Conservation (phyloP, 345 rosid species). For the Brassica nigra region DNA sequence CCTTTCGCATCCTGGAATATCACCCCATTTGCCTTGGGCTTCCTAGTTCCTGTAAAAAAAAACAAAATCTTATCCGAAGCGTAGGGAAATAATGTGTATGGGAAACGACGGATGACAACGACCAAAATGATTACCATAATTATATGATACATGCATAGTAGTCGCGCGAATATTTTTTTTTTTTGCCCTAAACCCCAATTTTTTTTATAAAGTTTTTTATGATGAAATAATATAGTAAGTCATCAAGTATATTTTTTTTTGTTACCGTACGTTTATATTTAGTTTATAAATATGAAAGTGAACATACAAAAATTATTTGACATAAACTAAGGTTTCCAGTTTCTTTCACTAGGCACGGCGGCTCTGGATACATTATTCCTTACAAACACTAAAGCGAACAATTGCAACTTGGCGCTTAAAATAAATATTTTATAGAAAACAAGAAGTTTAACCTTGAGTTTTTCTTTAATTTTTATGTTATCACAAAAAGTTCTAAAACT, state of each 20-base stretch:
- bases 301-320: too few species aligned
- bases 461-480: neutral
- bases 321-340: neutral
- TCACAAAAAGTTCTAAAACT: neutral
- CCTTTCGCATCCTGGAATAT: conserved; percentile 55
- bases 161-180: neutral
- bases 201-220: too few species aligned
- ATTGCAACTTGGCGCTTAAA: neutral
- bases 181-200: neutral
- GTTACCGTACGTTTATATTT: neutral
- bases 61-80: neutral
- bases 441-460: neutral
- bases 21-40: conserved; percentile 68
- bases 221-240: neutral
- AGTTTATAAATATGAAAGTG: too few species aligned
- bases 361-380: neutral
- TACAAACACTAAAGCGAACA: neutral
- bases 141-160: neutral
- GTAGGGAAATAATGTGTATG: neutral
- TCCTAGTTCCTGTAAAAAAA: conserved; percentile 23
- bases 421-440: neutral
- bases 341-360: neutral
- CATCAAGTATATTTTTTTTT: neutral
- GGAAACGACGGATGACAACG: neutral
- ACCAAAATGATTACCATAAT: neutral